phyloP scores from a whole-genome alignment of 2,329 filamentous ascomycete genomes.

The Periconia digitata region DNA sequence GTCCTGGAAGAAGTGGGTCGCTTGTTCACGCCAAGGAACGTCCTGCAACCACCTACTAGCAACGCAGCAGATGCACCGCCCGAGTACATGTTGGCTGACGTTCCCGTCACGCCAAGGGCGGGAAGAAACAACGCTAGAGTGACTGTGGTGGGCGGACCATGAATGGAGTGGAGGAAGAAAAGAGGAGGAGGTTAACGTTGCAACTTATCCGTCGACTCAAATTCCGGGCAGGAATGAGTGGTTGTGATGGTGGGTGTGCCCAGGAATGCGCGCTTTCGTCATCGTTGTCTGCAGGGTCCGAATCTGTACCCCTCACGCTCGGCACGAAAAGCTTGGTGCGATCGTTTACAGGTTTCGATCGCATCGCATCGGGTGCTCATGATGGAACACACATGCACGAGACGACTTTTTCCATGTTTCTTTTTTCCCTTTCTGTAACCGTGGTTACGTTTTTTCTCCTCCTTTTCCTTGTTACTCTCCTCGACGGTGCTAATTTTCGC shows the following conservation, averaged over 20 bases:
- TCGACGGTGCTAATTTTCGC: too few relatives aligned
- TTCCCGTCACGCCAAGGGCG: slow-evolving; percentile 6
- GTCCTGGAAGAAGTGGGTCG: slow-evolving; percentile 31
- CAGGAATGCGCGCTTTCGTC: too few relatives aligned
- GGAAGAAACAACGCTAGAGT: slow-evolving; percentile 7
- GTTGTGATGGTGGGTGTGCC: neutral
- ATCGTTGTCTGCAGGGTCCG: too few relatives aligned
- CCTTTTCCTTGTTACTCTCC: too few relatives aligned
- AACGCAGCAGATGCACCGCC: slow-evolving; percentile 24
- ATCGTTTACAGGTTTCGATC: too few relatives aligned
- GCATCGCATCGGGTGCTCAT: too few relatives aligned
- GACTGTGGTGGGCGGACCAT: slow-evolving; percentile 2
- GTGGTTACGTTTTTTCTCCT: too few relatives aligned
- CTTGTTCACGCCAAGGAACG: slow-evolving; percentile 39
- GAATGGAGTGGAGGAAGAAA: neutral
- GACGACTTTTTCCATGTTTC: too few relatives aligned
- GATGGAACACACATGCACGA: too few relatives aligned
- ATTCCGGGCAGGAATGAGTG: neutral
- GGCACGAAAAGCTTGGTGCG: neutral
- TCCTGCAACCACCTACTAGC: slow-evolving; percentile 28
- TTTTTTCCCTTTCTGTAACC: too few relatives aligned
- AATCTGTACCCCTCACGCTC: neutral
- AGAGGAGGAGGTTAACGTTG: too few relatives aligned
- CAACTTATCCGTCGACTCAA: neutral
- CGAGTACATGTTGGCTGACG: slow-evolving; percentile 29